These are phyloP conservation scores for Kodamaea sp. DNA, from an alignment of 1,139 yeast genomes.

Conservation along the genomic window DNA sequence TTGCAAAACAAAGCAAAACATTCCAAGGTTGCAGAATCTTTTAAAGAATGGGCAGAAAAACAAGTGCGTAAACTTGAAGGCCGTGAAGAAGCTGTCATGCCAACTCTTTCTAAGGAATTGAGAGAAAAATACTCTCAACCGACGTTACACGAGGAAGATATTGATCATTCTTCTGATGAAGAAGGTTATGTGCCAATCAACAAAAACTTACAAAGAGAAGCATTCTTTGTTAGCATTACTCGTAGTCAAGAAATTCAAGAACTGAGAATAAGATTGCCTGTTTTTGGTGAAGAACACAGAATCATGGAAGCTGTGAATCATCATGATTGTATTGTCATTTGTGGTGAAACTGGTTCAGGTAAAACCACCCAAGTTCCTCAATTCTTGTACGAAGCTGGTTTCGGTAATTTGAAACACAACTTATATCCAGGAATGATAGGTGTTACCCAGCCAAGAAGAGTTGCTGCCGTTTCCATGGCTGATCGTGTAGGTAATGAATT, in stretches of 20 bases:
- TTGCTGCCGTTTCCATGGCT: slow-evolving; percentile 98
- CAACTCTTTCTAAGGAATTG: slow-evolving; percentile 50
- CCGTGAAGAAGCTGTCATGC: slow-evolving; percentile 44
- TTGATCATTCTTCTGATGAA: slow-evolving; percentile 56
- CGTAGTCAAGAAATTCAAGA: slow-evolving; percentile 64
- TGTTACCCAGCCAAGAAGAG: slow-evolving; percentile 95
- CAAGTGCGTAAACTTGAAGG: slow-evolving; percentile 60
- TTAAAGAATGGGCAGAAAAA: slow-evolving; percentile 60
- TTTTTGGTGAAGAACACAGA: slow-evolving; percentile 83
- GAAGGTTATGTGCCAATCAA: slow-evolving; percentile 57
- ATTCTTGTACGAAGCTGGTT: slow-evolving; percentile 82
- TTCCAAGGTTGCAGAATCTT: slow-evolving; percentile 41
- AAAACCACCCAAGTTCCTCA: slow-evolving; percentile 79
- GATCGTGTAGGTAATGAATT: slow-evolving; percentile 79
- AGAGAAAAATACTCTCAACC: slow-evolving; percentile 40
- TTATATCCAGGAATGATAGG: slow-evolving; percentile 88
- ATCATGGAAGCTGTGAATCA: slow-evolving; percentile 96
- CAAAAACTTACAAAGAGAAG: slow-evolving; percentile 52
- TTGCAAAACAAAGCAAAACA: slow-evolving; percentile 40
- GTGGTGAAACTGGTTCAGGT: slow-evolving; percentile 93
- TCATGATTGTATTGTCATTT: slow-evolving; percentile 83
- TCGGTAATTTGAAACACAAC: slow-evolving; percentile 61
- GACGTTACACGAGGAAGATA: slow-evolving; percentile 56
- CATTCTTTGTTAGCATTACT: slow-evolving; percentile 64
- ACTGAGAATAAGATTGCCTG: slow-evolving; percentile 74